A percentile compares a stretch with the other conserved stretches of the same genome.
These are phyloP conservation scores for Lolium multiflorum DNA, from an alignment of 176 grass and related monocot species.

Conservation along the genomic window DNA sequence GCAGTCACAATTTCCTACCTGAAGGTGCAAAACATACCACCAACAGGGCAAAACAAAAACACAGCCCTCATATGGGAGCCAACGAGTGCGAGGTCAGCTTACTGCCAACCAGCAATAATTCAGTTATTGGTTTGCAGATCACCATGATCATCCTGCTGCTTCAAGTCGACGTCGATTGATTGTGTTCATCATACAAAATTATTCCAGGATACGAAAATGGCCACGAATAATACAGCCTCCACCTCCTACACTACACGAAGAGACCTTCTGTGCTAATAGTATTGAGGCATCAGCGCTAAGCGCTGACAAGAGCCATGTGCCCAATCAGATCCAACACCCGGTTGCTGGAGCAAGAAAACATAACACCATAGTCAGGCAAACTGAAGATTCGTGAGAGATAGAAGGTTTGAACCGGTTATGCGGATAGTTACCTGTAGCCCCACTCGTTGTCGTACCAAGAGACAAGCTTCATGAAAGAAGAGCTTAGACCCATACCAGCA, in stretches of 20 bases:
- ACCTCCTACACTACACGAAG: conserved; percentile 19
- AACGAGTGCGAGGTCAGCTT: background rate
- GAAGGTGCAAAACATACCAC: background rate
- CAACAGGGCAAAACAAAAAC: background rate
- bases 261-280: background rate
- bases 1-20: background rate
- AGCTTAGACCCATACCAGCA: conserved; percentile 78
- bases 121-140: background rate
- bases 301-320: conserved; percentile 73
- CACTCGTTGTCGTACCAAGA: conserved; percentile 97
- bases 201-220: conserved; percentile 14
- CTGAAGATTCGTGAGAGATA: background rate
- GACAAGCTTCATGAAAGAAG: conserved; percentile 88
- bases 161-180: conserved; percentile 26
- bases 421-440: conserved; percentile 72
- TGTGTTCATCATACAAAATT: background rate
- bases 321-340: conserved; percentile 85
- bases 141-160: background rate
- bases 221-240: conserved; percentile 43
- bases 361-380: background rate
- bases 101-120: background rate
- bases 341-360: conserved; percentile 57
- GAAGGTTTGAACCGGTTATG: background rate
- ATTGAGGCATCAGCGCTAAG: conserved; percentile 32
- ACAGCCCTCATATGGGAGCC: background rate